Base-by-base conservation (phyloP, 108 stramenopile genomes). In the Cyclotella kingstonii region DNA sequence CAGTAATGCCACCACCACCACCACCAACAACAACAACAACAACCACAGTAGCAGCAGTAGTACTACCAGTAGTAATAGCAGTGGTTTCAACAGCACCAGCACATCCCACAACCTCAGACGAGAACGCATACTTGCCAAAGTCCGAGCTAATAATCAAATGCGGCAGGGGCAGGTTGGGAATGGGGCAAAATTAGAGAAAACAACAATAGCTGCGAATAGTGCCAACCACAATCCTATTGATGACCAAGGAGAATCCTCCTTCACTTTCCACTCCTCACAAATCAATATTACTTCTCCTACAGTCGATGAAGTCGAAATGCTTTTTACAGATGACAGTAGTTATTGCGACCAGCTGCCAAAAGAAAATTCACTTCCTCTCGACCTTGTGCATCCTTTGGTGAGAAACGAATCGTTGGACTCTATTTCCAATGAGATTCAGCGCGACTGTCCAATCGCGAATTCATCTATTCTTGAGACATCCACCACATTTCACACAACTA, bases 241-340 rank as follows among this genome's bases (percentile, higher is more conserved):
- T n/a, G n/a, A n/a, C n/a, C n/a, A n/a, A n/a, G 30, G 5, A 19
- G 60, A 61, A 14, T 29, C 18, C 12, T 19, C 33, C n/a, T 3
- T 19, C 6, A 10, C 48, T 9, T 27, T 26, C 18, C 10, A 49
- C 5, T 4, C 30, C 14, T 11, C 9, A 34, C n/a, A 49, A 41
- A 63, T 50, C n/a, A 27, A 31, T n/a, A 40, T 70, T 11, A 54
- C 50, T 19, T 62, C 68, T 27, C 60, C 60, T 1, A 52, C 35
- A 36, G 47, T 35, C 11, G 68, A 70, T 19, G 68, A 70, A 38
- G 56, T 70, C 33, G 68, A 70, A 60, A 51, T 70, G 29, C 48
- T 70, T 10, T 62, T 70, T 44, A 56, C 55, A 28, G 55, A 67
- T 10, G 38, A 45, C 10, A 46, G 54, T 34, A 31, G 47, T 31